Conservation (phyloP, 148 eudicot genomes). For the Chenopodium berlandieri region DNA sequence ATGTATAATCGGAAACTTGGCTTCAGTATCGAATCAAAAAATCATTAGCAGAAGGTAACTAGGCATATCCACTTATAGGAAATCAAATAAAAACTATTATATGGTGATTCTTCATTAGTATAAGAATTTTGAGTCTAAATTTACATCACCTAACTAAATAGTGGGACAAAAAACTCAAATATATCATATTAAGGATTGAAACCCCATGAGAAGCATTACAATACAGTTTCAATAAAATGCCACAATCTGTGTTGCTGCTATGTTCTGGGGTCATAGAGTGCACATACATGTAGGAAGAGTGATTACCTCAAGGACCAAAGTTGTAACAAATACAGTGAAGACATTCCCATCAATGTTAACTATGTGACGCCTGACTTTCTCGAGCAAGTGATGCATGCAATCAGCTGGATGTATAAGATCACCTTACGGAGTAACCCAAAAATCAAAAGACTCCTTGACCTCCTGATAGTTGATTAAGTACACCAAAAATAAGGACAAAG, state of each 20-base stretch:
- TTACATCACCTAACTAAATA: neutral
- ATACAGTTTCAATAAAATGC: no score
- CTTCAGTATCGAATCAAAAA: neutral
- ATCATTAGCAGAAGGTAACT: neutral
- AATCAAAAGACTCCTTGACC: conserved; percentile 33
- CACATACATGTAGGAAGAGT: neutral
- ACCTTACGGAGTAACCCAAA: conserved; percentile 43
- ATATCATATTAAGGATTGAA: neutral
- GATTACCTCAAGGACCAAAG: conserved; percentile 45
- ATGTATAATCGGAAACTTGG: neutral
- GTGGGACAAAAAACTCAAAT: neutral
- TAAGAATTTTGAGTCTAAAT: neutral
- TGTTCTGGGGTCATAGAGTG: neutral
- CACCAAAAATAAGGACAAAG: conserved; percentile 1
- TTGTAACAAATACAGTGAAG: conserved; percentile 41
- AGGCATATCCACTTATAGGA: neutral
- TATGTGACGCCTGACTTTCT: conserved; percentile 40
- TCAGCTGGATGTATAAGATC: conserved; percentile 41
- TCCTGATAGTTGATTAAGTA: conserved; percentile 25
- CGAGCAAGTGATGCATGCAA: conserved; percentile 43
- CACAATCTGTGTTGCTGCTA: neutral
- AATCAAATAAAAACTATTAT: neutral
- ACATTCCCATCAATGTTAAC: conserved; percentile 47
- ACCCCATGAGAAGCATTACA: neutral
- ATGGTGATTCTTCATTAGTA: neutral